phyloP scores from a whole-genome alignment of 352 stramenopile species.

The Phytophthora quininea region DNA sequence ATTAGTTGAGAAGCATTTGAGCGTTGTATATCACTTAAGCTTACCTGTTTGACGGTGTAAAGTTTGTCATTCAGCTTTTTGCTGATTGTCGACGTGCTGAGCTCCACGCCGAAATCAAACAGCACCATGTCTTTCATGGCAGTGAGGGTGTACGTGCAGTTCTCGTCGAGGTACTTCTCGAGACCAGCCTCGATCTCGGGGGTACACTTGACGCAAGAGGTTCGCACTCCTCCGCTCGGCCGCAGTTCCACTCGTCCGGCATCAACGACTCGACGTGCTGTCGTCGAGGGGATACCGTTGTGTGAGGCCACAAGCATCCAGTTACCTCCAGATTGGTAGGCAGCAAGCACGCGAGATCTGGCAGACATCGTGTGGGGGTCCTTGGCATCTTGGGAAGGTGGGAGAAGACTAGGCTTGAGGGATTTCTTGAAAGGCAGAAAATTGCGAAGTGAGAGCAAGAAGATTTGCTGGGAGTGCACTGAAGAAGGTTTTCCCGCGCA shows the following conservation, averaged over 20 bases:
- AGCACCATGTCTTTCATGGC: neutral
- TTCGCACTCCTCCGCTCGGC: neutral
- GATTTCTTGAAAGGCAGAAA: too few relatives aligned
- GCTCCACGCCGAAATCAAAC: neutral
- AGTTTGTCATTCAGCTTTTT: conserved; percentile 2
- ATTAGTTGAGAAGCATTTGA: conserved; percentile 1
- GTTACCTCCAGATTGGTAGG: neutral
- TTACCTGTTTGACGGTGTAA: conserved; percentile 18
- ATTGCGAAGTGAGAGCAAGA: too few relatives aligned
- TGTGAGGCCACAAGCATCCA: neutral
- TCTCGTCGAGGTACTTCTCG: conserved; percentile 2
- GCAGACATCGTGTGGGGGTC: neutral
- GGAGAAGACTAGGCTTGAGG: too few relatives aligned
- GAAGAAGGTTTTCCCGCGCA: too few relatives aligned
- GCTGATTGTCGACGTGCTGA: neutral
- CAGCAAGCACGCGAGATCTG: neutral
- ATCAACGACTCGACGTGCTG: neutral
- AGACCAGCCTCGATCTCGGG: conserved; percentile 8
- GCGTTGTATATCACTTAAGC: neutral
- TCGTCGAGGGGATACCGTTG: neutral
- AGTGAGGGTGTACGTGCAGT: conserved; percentile 4
- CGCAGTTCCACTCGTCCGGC: neutral
- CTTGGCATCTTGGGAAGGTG: neutral
- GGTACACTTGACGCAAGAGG: neutral
- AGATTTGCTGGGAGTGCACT: too few relatives aligned